Base-by-base conservation (phyloP, 768 basidiomycete genomes). In the Termitomyces sp. region DNA sequence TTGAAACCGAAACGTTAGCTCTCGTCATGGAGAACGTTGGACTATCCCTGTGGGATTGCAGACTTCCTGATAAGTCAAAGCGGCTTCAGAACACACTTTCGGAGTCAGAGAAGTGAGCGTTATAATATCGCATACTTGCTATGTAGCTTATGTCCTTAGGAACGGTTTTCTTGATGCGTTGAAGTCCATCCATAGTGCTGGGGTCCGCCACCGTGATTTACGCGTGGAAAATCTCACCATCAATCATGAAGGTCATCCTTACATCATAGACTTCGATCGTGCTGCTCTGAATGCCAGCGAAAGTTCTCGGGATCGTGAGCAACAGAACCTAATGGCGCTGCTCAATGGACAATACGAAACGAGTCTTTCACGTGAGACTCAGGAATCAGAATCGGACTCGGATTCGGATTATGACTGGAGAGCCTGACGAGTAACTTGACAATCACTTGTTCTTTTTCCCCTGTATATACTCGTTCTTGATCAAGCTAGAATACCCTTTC, bases 211-310 rank as follows among this genome's bases (percentile, higher is more conserved):
- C 27, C 41, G 63, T 22, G 69, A 70, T 41, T 51, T 70, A 7
- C 63, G 69, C 3, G 32, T 57, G 7, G 50, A 65, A 22, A 70
- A 69, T 47, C 37, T 70, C 8, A 55, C 63, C 13, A 42, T 67
- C 48, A 59, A 63, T 34, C 37, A 61, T 12, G 46, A 48, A 3
- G 62, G 62, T 1, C 26, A 50, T 24, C 59, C 61, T 16, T 57
- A 34, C 31, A 63, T 70, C 46, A 65, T 66, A 29, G 69, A 70
- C 58, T 69, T 69, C 46, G 65, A 67, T 55, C 48, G 60, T 10
- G 59, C 64, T 22, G 44, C 46, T 22, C 41, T 59, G 18, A 26
- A 26, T 2, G 36, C 56, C 20, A 51, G 34, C 13, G 49, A 43
- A 34, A 5, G 13, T n/a, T 31, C 53, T 2, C 41, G 12, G 1